Evolutionary conservation across 2,329 filamentous ascomycete species (phyloP), one percentile per base, ranked within the genome.

Genomic region (Arthroderma sp.): DNA sequence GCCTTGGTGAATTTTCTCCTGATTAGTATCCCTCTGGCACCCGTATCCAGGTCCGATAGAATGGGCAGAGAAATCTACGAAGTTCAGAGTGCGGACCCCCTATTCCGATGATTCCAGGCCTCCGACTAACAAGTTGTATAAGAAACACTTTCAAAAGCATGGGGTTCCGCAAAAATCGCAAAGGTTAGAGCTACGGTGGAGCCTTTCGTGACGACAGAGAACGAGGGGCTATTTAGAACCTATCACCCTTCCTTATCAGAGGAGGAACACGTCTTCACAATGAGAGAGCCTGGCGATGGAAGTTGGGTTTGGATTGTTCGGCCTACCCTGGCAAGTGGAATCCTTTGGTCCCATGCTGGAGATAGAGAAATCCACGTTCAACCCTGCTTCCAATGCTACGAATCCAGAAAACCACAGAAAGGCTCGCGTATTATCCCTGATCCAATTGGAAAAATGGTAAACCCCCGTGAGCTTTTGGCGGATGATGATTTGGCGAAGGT

Each of bases 321-420:
- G 15, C 15, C 15, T 22, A 22, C 15, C 15, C 15, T 38, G 36
- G 36, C 8, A 22, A 27, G 36, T 15, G 8, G 11, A 10, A 8
- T 15, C 11, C 10, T 38, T 27, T 15, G 30, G 4, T 22, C 40
- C 4, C 40, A 42, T 42, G 40, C 40, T 22, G 40, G 40, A 3
- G 40, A 42, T 28, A 33, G 40, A 9, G 40, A 42, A 22, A 42
- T 42, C 15, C 40, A 42, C 22, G 28, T 42, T 15, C 40, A 32
- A 9, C 40, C 29, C 11, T 6, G 30, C 6, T 42, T 34, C 32
- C 29, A 15, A 9, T 33, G 36, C 15, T 22, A 22, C 15, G 15
- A 22, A 22, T 22, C 15, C 15, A 22, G 15, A 3, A 22, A 22
- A 22, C 15, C 15, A 3, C 15, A 22, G 15, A 22, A 22, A 22